Evolutionary conservation across 805 yeast genomes (phyloP), one percentile per base, ranked within the genome.

Genomic region (Candida piceae): DNA sequence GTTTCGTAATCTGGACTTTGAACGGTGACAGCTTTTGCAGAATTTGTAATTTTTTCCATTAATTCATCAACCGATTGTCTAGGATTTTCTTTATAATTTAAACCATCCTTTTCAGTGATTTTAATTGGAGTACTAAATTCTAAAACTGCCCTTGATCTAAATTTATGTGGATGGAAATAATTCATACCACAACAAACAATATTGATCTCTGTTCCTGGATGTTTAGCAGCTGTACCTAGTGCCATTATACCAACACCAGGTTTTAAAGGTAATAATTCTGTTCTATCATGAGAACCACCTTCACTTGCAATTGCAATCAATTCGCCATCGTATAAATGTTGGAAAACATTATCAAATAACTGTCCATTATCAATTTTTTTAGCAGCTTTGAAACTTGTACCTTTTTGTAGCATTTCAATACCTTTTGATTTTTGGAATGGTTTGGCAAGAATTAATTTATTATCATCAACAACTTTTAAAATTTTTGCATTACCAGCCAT

Each of bases 221-320:
- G 53, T 46, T 78, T 72, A 8, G 79, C 81, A 67, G 85, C 75
- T 10, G 97, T 87, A 4, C 98, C 98, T 21, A 90, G 67, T 0
- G 97, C 98, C 97, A 90, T 93, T 38, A 90, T 84, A 3, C 95
- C 97, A 9, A 93, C 96, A 39, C 98, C 98, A 0, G 97, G 96
- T 57, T 93, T 93, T 47, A 90, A 67, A 0, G 97, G 98, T 35
- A 93, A 69, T 43, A 90, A 63, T 39, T 87, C 90, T 1, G 97
- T 78, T 46, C 97, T 72, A 57, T 90, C 98, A 54, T 90, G 98
- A n/a, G 97, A 88, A 2, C 98, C 98, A 39, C 98, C 98, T 66
- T 93, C 98, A 4, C 97, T 97, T 60, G 89, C 94, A 41, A 93
- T 89, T 8, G 96, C 97, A 29, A 90, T 67, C 41, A 93, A 77